These are phyloP conservation scores for Collybiopsis confluens DNA, from an alignment of 768 basidiomycete genomes.

Conservation along the genomic window DNA sequence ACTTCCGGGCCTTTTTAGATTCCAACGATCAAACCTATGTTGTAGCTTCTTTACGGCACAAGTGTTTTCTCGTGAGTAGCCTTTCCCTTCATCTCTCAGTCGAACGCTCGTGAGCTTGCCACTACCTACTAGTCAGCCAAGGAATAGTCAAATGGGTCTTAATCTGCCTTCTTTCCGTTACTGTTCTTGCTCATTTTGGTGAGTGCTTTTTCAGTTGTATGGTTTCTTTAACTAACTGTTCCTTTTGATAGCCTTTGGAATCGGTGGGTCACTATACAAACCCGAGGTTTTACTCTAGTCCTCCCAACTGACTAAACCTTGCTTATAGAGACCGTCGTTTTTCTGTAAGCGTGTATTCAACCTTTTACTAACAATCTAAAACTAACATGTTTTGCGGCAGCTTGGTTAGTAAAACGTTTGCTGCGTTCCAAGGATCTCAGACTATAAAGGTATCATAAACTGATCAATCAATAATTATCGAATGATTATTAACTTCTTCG, in stretches of 20 bases:
- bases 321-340: no score
- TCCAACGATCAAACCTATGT: background rate
- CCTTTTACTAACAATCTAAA: background rate
- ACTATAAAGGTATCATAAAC: constrained; percentile 29
- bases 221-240: background rate
- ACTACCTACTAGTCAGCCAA: constrained; percentile 32
- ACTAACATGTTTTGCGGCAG: no score
- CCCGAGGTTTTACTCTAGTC: background rate
- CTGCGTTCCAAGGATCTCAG: constrained; percentile 21
- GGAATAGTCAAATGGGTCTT: constrained; percentile 28
- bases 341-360: background rate
- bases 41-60: constrained; percentile 32
- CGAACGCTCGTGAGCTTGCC: no score
- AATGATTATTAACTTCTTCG: background rate
- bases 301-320: no score
- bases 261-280: constrained; percentile 30
- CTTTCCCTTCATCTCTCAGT: background rate
- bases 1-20: background rate
- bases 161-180: constrained; percentile 10
- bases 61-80: constrained; percentile 24
- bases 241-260: constrained; percentile 28
- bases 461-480: no score
- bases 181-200: constrained; percentile 7
- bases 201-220: constrained; percentile 23
- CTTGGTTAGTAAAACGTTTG: constrained; percentile 32